These are phyloP conservation scores for Lecanicillium sp. DNA, from an alignment of 2,329 filamentous ascomycete genomes.

Conservation along the genomic window DNA sequence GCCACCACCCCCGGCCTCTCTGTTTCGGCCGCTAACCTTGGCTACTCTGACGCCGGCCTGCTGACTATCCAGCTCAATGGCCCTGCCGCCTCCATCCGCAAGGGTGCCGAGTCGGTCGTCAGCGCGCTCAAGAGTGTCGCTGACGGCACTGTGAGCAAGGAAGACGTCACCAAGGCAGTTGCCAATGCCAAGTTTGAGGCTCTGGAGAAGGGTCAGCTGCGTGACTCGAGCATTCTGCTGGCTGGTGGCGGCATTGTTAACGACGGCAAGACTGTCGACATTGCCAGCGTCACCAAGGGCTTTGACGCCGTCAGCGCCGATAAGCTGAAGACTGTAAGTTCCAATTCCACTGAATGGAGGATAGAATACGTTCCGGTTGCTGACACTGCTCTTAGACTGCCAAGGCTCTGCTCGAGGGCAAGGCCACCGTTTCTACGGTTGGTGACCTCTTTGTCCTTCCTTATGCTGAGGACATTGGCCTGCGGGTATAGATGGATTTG, in stretches of 20 bases:
- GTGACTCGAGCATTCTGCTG: constrained; percentile 68
- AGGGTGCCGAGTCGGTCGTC: constrained; percentile 68
- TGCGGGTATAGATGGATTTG: constrained; percentile 68
- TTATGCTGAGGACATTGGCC: constrained; percentile 87
- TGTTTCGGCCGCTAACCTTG: constrained; percentile 67
- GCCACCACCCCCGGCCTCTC: constrained; percentile 57
- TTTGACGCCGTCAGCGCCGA: constrained; percentile 77
- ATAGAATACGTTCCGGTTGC: constrained; percentile 7
- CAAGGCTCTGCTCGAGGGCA: constrained; percentile 79
- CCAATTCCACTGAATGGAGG: constrained; percentile 2
- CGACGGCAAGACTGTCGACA: constrained; percentile 74
- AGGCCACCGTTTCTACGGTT: constrained; percentile 81
- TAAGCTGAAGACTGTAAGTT: constrained; percentile 75
- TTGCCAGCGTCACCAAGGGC: constrained; percentile 69
- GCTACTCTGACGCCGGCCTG: constrained; percentile 92
- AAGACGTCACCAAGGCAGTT: constrained; percentile 86
- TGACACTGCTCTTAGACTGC: constrained; percentile 55
- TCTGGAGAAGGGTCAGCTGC: constrained; percentile 72
- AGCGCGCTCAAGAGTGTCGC: constrained; percentile 77
- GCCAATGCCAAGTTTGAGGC: constrained; percentile 90
- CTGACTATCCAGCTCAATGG: constrained; percentile 77
- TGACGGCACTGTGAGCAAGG: constrained; percentile 66
- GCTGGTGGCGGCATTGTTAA: constrained; percentile 80
- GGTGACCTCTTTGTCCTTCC: constrained; percentile 89
- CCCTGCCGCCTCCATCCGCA: constrained; percentile 61